phyloP scores from a whole-genome alignment of 495 filamentous ascomycete species.

The Daldinia grandis region DNA sequence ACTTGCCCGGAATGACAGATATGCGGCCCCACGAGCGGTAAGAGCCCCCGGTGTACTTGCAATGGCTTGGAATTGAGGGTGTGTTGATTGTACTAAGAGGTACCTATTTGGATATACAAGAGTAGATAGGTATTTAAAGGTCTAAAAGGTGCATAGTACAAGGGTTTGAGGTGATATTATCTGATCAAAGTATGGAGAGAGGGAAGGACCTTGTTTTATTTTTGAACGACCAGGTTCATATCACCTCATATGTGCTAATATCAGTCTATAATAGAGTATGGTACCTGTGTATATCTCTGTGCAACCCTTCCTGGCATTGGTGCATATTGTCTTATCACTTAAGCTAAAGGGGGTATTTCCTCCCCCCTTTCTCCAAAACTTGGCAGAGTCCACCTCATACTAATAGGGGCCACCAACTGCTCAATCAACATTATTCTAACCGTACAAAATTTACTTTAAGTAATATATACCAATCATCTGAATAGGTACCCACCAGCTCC shows the following conservation, averaged over 20 bases:
- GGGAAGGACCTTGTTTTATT: background rate
- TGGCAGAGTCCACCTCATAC: background rate
- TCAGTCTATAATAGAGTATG: background rate
- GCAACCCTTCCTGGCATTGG: too few relatives aligned
- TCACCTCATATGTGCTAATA: background rate
- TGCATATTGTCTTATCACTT: background rate
- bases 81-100: background rate
- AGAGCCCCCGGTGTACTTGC: background rate
- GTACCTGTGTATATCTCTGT: too few relatives aligned
- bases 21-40: background rate
- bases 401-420: background rate
- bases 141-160: background rate
- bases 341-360: background rate
- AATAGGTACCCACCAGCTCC: background rate
- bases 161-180: background rate
- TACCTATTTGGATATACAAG: background rate
- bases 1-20: background rate
- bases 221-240: background rate
- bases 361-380: background rate
- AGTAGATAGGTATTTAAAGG: background rate
- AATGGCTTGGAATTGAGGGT: background rate
- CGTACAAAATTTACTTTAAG: background rate
- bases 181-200: background rate
- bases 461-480: background rate
- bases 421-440: background rate